A percentile compares a stretch with the other conserved stretches of the same genome.
phyloP scores from a whole-genome alignment of 73 alveolate genomes.

The Stentor roeselii region DNA sequence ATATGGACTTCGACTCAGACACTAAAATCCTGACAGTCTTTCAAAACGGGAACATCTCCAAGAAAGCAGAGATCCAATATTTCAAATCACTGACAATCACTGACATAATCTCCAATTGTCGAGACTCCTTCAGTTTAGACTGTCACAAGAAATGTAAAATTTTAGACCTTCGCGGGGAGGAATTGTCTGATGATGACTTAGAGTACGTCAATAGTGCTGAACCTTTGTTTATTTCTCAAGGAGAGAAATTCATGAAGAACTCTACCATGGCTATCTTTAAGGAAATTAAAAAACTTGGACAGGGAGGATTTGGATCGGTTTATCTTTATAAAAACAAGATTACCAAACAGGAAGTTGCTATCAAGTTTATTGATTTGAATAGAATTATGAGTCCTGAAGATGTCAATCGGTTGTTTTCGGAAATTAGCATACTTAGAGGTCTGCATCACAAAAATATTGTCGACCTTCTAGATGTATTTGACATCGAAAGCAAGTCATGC shows the following conservation, averaged over 20 bases:
- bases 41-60: slow-evolving; percentile 7
- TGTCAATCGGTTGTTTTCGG: slow-evolving; percentile 71
- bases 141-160: slow-evolving; percentile 1
- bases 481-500: slow-evolving; percentile 42
- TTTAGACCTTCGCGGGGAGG: slow-evolving; percentile 5
- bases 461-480: slow-evolving; percentile 63
- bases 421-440: slow-evolving; percentile 54
- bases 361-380: slow-evolving; percentile 77
- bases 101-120: not conserved
- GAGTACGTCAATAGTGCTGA: slow-evolving; percentile 11
- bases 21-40: not conserved
- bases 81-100: not conserved
- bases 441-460: slow-evolving; percentile 70
- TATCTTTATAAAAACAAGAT: slow-evolving; percentile 74
- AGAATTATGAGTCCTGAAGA: slow-evolving; percentile 72
- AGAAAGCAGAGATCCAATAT: not conserved
- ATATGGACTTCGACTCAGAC: not conserved
- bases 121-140: not conserved
- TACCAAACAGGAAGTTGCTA: slow-evolving; percentile 88
- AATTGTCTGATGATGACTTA: slow-evolving; percentile 5
- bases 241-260: slow-evolving; percentile 10
- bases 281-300: slow-evolving; percentile 69
- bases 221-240: slow-evolving; percentile 11
- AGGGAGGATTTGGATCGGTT: slow-evolving; percentile 97
- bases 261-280: slow-evolving; percentile 36